phyloP scores from a whole-genome alignment of 257 asterid species.

The Lantana camara region DNA sequence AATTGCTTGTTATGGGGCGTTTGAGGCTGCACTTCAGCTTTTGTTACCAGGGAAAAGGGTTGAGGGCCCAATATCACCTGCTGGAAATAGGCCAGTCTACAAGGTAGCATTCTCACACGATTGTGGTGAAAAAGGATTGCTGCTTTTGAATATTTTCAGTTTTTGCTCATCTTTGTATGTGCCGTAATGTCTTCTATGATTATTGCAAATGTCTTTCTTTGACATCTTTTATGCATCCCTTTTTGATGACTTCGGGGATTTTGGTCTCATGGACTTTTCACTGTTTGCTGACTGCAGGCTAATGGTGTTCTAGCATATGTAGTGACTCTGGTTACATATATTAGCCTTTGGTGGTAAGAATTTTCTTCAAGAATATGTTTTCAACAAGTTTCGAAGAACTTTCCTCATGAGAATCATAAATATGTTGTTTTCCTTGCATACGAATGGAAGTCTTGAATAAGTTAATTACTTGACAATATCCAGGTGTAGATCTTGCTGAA shows the following conservation, averaged over 20 bases:
- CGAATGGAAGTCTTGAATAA: neutral
- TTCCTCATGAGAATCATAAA: neutral
- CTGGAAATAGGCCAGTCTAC: conserved; percentile 87
- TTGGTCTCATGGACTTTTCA: conserved; percentile 18
- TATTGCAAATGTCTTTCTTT: neutral
- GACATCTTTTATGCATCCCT: conserved; percentile 2
- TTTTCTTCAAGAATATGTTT: conserved; percentile 16
- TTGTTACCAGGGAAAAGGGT: conserved; percentile 83
- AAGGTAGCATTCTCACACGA: conserved; percentile 48
- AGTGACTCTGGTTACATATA: conserved; percentile 69
- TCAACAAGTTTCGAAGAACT: conserved; percentile 9
- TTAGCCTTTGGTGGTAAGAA: conserved; percentile 91
- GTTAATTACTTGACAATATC: neutral
- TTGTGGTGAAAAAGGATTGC: conserved; percentile 10
- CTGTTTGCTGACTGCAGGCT: conserved; percentile 56
- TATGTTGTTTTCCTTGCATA: conserved; percentile 1
- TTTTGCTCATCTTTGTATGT: neutral
- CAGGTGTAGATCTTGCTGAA: neutral
- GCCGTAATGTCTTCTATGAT: neutral
- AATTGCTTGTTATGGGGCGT: conserved; percentile 72
- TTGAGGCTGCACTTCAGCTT: conserved; percentile 94
- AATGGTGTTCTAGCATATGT: conserved; percentile 86
- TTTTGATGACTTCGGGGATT: neutral
- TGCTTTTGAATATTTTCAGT: neutral
- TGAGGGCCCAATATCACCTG: conserved; percentile 87